Percentiles rank a stretch among this genome's conserved stretches.
Evolutionary conservation across 805 yeast genomes (phyloP).

Genomic region (Teunomyces tritomae): DNA sequence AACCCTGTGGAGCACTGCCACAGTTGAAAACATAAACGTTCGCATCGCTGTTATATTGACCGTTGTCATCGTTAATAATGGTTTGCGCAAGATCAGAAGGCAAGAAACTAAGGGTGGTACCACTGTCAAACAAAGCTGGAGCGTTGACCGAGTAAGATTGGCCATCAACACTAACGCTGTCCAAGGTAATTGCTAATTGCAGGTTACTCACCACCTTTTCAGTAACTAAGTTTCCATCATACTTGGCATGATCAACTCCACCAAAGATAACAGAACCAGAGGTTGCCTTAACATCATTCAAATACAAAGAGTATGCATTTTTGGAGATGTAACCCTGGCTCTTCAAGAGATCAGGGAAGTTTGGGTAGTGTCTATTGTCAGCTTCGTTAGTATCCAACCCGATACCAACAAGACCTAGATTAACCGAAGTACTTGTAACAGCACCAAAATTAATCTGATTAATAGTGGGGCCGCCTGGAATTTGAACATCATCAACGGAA

Average conservation of each 20-base stretch:
- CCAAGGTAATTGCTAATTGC: slow-evolving; percentile 3
- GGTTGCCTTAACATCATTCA: slow-evolving; percentile 7
- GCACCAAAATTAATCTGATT: slow-evolving; percentile 8
- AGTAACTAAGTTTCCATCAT: slow-evolving; percentile 10
- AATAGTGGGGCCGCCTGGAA: slow-evolving; percentile 7
- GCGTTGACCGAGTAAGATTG: neutral
- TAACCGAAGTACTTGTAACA: slow-evolving; percentile 2
- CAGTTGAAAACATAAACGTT: slow-evolving; percentile 3
- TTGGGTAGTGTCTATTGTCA: slow-evolving; percentile 6
- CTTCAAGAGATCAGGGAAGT: slow-evolving; percentile 12
- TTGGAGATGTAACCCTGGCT: slow-evolving; percentile 9
- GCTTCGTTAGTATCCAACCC: slow-evolving; percentile 6
- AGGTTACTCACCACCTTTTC: slow-evolving; percentile 1
- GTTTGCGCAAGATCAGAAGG: slow-evolving; percentile 1
- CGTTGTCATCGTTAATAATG: slow-evolving; percentile 3
- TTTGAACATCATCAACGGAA: slow-evolving; percentile 5
- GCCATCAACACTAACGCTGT: neutral
- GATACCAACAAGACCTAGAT: slow-evolving; percentile 6
- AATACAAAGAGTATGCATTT: slow-evolving; percentile 15
- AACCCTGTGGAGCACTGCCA: slow-evolving; percentile 5
- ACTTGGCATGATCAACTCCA: slow-evolving; percentile 19
- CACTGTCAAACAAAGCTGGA: slow-evolving; percentile 8
- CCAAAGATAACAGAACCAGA: slow-evolving; percentile 19
- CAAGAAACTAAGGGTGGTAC: slow-evolving; percentile 8
- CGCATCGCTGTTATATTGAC: neutral